Evolutionary conservation across 2,329 filamentous ascomycete species (phyloP), one percentile per base, ranked within the genome.

Genomic region (Periconia sp.): DNA sequence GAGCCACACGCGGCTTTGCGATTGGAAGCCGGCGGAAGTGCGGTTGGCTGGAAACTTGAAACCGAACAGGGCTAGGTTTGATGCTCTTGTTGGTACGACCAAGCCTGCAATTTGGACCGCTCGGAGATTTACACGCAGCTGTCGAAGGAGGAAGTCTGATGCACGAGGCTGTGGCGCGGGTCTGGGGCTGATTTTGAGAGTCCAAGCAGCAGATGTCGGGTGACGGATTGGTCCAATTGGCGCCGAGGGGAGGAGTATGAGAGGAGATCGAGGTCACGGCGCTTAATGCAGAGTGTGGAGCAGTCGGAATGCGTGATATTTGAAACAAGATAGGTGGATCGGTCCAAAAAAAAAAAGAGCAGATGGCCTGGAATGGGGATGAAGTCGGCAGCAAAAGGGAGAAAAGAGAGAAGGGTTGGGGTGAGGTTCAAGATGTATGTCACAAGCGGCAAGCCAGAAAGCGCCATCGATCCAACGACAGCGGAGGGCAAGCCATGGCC

Each of bases 141-240:
- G 48, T 41, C 43, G 24, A 52, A 31, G 43, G 37, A 49, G 30
- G 48, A 51, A 45, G 51, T 51, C 53, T 58, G 36, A 59, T 56
- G 58, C 58, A 60, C 50, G 40, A 42, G 38, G 46, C 44, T 29
- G 44, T 29, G 36, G 48, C 37, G 40, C 46, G 36, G 30, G 42
- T 41, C 33, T 13, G 15, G 42, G 31, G 48, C 49, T 42, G 40
- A 41, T 33, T 18, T 36, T 50, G 41, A 40, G 40, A 45, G 52
- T 41, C 45, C 47, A 47, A 48, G 39, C 16, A 36, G 38, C 51
- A 35, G 38, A 40, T 31, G 43, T 41, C 46, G 28, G 49, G 34
- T 26, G 31, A 45, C 35, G 48, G 61, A 67, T 65, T 68, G 63
- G 64, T 50, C 49, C 43, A 47, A 47, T 66, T 66, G 58, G 57